Evolutionary conservation across 208 protist genomes (phyloP), one percentile per base, ranked within the genome.

Genomic region (Phytomonas francai): DNA sequence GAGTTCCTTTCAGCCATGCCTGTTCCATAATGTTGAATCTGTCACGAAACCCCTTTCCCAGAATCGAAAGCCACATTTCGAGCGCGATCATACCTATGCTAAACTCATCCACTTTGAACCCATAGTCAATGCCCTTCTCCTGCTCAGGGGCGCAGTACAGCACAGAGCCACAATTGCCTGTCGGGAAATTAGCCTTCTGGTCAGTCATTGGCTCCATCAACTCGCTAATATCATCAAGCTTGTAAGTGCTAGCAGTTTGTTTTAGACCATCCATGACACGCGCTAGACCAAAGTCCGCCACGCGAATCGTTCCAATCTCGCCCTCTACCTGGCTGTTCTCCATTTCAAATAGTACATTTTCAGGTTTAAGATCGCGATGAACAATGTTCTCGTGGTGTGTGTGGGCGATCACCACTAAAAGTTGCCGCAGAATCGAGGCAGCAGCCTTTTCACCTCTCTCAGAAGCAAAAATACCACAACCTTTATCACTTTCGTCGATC

Each of bases 21-120:
- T 87, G 73, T 16, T 78, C 82, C 85, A 94, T 91, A 39, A 92
- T 92, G 67, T 73, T 84, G 65, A 87, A 90, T 29, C 84, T 72
- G 25, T 94, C 85, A 29, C 86, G 81, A 59, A 94, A 94, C 65
- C 77, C 82, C 62, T 90, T 88, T 28, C 86, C 84, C 7, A 76
- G 80, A 5, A 94, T 77, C 56, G 78, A 73, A 30, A 94, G 76
- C 87, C 89, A 94, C 89, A 95, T 95, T 64, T 95, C 89, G 22
- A 93, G 71, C 1, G 86, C 85, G 49, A 95, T 95, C 87, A 95
- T 93, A 7, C 89, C 89, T 28, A 93, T 76, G 63, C 84, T 89
- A 67, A 91, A 95, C 71, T 93, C 87, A 60, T 95, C 89, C 36
- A 95, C 87, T 65, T 89, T 95, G 75, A 89, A 82, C 64, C 77